Percentiles rank a stretch among this genome's conserved stretches.
phyloP scores from a whole-genome alignment of 345 rosid genomes.

The Arabidopsis thaliana region TAIR10.1 NC_003075.7:9294501-9295000 shows the following conservation, averaged over 20 bases:
- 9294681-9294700: conserved; percentile 95
- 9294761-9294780: conserved; percentile 82
- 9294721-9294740: conserved; percentile 83
- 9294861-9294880: conserved; percentile 85
- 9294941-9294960: conserved; percentile 77
- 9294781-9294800: conserved; percentile 86
- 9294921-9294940: conserved; percentile 87
- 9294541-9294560: conserved; percentile 89
- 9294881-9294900: conserved; percentile 91
- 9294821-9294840: conserved; percentile 79
- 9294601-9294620: conserved; percentile 92
- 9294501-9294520: conserved; percentile 87
- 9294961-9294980: conserved; percentile 88
- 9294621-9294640: conserved; percentile 84
- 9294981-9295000: conserved; percentile 96
- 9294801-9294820: conserved; percentile 96
- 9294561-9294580: conserved; percentile 80
- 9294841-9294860: conserved; percentile 88
- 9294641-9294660: conserved; percentile 83
- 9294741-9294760: conserved; percentile 64
- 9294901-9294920: conserved; percentile 81
- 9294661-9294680: conserved; percentile 92
- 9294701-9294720: conserved; percentile 86
- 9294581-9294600: conserved; percentile 86
- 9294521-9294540: conserved; percentile 87